Conservation (phyloP, 192 early-diverging fungal genomes). For the Chytriomyces confervae region DNA sequence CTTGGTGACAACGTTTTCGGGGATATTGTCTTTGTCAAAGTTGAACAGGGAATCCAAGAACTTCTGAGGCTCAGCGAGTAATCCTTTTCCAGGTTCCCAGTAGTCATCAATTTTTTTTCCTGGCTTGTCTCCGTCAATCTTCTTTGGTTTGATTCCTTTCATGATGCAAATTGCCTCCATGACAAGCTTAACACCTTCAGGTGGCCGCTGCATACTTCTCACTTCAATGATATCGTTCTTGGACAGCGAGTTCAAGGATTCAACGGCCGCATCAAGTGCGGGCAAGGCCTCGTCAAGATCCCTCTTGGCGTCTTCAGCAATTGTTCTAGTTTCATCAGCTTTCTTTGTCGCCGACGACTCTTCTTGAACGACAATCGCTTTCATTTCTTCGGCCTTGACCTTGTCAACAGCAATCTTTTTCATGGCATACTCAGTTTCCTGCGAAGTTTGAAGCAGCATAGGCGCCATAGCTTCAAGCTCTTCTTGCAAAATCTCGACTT, state of each 20-base stretch:
- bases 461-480: conserved; percentile 70
- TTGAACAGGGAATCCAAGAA: conserved; percentile 66
- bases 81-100: conserved; percentile 51
- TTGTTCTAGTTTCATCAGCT: conserved; percentile 67
- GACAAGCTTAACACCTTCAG: conserved; percentile 69
- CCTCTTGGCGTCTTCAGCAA: conserved; percentile 65
- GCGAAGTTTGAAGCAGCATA: conserved; percentile 64
- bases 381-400: conserved; percentile 66
- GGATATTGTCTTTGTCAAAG: conserved; percentile 69
- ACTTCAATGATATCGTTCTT: conserved; percentile 72
- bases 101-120: conserved; percentile 71
- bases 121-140: conserved; percentile 65
- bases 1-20: conserved; percentile 55
- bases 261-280: conserved; percentile 64
- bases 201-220: conserved; percentile 65
- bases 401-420: conserved; percentile 68
- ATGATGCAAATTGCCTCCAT: conserved; percentile 72
- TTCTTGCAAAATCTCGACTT: conserved; percentile 68
- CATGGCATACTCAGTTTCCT: conserved; percentile 68
- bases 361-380: conserved; percentile 59
- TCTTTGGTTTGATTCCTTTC: conserved; percentile 68
- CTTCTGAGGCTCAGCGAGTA: conserved; percentile 65
- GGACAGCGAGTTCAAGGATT: conserved; percentile 63
- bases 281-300: conserved; percentile 68
- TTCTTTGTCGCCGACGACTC: conserved; percentile 63